Evolutionary conservation across 2,329 filamentous ascomycete genomes (phyloP).

Genomic region (Capronia coronata): DNA sequence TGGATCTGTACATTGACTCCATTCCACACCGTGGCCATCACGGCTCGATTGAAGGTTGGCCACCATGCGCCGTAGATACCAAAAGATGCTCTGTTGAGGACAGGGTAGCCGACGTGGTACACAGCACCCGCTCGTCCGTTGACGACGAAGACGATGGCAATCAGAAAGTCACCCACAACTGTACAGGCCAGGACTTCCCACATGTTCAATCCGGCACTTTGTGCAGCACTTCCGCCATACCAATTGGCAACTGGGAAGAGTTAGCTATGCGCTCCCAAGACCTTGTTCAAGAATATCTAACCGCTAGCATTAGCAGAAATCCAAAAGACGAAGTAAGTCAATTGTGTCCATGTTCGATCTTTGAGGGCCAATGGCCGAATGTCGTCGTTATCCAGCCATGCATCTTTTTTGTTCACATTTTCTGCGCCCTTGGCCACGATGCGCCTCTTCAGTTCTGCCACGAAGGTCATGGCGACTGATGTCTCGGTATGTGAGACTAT

Average conservation of each 20-base stretch:
- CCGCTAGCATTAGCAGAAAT: slow-evolving; percentile 33
- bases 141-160: slow-evolving; percentile 29
- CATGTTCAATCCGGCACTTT: slow-evolving; percentile 43
- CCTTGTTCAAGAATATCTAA: neutral
- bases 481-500: neutral
- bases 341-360: slow-evolving; percentile 39
- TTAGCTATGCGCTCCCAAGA: slow-evolving; percentile 29
- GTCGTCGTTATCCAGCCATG: slow-evolving; percentile 39
- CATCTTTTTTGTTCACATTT: slow-evolving; percentile 29
- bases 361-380: slow-evolving; percentile 36
- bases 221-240: slow-evolving; percentile 38
- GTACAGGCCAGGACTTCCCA: slow-evolving; percentile 44
- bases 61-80: slow-evolving; percentile 43
- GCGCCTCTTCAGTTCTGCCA: neutral
- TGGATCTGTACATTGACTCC: neutral
- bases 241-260: slow-evolving; percentile 33
- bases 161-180: slow-evolving; percentile 40
- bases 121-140: slow-evolving; percentile 34
- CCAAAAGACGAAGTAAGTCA: slow-evolving; percentile 41
- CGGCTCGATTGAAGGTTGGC: slow-evolving; percentile 36
- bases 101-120: slow-evolving; percentile 42
- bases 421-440: slow-evolving; percentile 27
- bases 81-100: slow-evolving; percentile 40
- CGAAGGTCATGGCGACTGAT: neutral
- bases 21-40: slow-evolving; percentile 38